Percentiles rank a stretch among this genome's conserved stretches.
These are phyloP conservation scores for Verticillium klebahnii DNA, from an alignment of 2,329 filamentous ascomycete species.

Conservation along the genomic window DNA sequence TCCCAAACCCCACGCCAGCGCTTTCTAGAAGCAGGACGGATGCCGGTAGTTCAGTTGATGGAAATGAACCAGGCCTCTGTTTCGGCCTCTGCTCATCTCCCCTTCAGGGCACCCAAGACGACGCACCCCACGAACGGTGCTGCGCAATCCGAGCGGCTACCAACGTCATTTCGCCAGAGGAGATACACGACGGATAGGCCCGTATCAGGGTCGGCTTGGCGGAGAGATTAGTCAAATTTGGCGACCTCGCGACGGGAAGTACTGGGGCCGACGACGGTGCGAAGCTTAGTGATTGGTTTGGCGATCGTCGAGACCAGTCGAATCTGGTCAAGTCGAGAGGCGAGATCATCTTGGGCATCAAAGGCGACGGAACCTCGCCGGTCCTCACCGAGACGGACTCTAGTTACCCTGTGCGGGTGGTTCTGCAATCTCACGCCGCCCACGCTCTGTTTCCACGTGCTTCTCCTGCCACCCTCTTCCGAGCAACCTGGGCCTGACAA, in stretches of 20 bases:
- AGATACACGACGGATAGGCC: conserved; percentile 2
- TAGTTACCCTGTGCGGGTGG: no score
- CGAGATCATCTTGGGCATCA: not conserved
- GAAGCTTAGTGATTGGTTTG: not conserved
- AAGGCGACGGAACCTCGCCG: not conserved
- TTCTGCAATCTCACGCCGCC: no score
- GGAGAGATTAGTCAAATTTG: conserved; percentile 1
- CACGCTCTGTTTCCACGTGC: no score
- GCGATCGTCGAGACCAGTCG: not conserved
- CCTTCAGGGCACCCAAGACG: not conserved
- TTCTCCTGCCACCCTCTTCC: no score
- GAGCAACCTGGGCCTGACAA: not conserved
- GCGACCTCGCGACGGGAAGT: conserved; percentile 4
- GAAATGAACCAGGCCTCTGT: conserved; percentile 8
- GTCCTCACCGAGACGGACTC: not conserved
- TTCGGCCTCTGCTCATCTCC: conserved; percentile 8
- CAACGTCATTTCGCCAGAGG: conserved; percentile 4
- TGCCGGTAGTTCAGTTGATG: conserved; percentile 10
- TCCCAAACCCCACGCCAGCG: conserved; percentile 12
- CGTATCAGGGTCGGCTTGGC: conserved; percentile 9
- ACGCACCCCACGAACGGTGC: conserved; percentile 5
- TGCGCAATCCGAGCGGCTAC: not conserved
- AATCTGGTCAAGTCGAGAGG: not conserved
- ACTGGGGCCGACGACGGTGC: conserved; percentile 1
- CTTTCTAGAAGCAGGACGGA: conserved; percentile 14